phyloP scores from a whole-genome alignment of 2,329 filamentous ascomycete genomes.

The Talaromyces sp. region DNA sequence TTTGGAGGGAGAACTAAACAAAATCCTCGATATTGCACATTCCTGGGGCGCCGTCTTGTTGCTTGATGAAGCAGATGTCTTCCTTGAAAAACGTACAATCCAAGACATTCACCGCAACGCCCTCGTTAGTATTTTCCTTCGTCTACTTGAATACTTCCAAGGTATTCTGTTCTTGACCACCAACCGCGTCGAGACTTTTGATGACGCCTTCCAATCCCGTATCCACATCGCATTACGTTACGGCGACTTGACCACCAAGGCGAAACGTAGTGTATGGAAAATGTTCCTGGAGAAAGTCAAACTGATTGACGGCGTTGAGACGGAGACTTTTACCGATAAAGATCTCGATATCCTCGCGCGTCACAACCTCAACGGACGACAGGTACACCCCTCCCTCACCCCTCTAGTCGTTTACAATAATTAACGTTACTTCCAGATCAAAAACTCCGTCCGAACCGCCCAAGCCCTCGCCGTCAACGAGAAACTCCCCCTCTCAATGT shows the following conservation, averaged over 20 bases:
- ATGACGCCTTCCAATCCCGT: slow-evolving; percentile 83
- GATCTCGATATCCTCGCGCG: slow-evolving; percentile 66
- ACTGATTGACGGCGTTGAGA: slow-evolving; percentile 59
- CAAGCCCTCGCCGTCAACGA: slow-evolving; percentile 79
- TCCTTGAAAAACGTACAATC: slow-evolving; percentile 77
- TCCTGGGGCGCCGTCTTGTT: slow-evolving; percentile 82
- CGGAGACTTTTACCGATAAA: slow-evolving; percentile 49
- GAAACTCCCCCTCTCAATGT: slow-evolving; percentile 67
- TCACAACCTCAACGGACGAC: slow-evolving; percentile 66
- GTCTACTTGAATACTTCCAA: slow-evolving; percentile 86
- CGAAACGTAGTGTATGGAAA: slow-evolving; percentile 76
- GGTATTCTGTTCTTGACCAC: slow-evolving; percentile 88
- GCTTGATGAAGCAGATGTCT: slow-evolving; percentile 81
- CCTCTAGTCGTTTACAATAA: background rate
- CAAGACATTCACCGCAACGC: slow-evolving; percentile 82
- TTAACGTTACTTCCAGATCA: slow-evolving; percentile 59
- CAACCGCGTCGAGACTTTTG: slow-evolving; percentile 81
- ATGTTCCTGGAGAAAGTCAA: slow-evolving; percentile 75
- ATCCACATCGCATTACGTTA: slow-evolving; percentile 85
- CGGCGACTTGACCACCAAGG: slow-evolving; percentile 67
- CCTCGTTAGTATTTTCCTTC: slow-evolving; percentile 81
- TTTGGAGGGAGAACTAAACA: slow-evolving; percentile 73
- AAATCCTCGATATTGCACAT: slow-evolving; percentile 81
- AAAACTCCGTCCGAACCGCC: slow-evolving; percentile 79
- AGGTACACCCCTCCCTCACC: slow-evolving; percentile 45